Conservation (phyloP, 2,329 filamentous ascomycete genomes). For the Gnomoniopsis sp. region DNA sequence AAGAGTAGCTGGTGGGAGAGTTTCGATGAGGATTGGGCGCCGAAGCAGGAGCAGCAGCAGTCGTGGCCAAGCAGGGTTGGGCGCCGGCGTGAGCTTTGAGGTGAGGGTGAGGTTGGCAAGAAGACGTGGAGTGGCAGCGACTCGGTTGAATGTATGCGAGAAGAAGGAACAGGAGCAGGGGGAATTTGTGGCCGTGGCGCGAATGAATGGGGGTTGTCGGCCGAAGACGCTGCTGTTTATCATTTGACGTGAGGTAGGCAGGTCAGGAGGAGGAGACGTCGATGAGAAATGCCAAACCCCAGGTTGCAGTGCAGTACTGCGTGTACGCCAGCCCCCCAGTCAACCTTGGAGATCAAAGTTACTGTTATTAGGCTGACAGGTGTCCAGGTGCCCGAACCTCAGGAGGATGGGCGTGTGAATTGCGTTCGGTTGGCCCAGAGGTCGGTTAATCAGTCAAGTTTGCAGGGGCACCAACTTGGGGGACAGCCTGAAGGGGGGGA, state of each 20-base stretch:
- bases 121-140: conserved; percentile 30
- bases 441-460: not conserved
- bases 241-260: conserved; percentile 25
- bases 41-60: conserved; percentile 10
- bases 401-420: not conserved
- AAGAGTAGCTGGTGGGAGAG: conserved; percentile 18
- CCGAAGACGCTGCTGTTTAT: conserved; percentile 28
- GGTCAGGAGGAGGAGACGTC: not conserved
- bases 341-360: not conserved
- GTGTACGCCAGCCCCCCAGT: not conserved
- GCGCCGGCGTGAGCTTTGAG: conserved; percentile 8
- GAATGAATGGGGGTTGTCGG: conserved; percentile 28
- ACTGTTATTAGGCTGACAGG: not conserved
- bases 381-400: not conserved
- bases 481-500: not conserved
- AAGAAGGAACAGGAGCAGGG: conserved; percentile 1
- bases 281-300: too few species aligned
- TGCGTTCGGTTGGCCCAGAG: not conserved
- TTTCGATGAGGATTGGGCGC: conserved; percentile 23
- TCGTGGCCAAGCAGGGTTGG: conserved; percentile 5
- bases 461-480: not conserved
- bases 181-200: conserved; percentile 27
- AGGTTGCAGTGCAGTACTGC: too few species aligned
- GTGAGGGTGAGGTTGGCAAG: conserved; percentile 18
- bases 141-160: conserved; percentile 23